phyloP scores from a whole-genome alignment of 2,329 filamentous ascomycete genomes.

The Calonectria honghensis region DNA sequence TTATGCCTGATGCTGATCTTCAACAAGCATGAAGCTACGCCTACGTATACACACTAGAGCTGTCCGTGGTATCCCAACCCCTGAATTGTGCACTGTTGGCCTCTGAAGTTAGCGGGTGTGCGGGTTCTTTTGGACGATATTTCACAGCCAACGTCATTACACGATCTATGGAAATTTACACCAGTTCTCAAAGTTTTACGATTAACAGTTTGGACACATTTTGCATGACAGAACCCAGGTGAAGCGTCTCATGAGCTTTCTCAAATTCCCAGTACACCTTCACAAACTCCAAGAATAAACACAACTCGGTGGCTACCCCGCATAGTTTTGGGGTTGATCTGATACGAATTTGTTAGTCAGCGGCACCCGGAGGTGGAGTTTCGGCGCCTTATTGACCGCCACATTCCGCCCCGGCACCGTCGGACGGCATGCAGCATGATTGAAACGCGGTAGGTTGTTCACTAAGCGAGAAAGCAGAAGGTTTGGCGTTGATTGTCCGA shows the following conservation, averaged over 20 bases:
- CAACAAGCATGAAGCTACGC: not conserved
- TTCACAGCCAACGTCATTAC: not conserved
- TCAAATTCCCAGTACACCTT: not conserved
- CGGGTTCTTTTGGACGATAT: not conserved
- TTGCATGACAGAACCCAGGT: not conserved
- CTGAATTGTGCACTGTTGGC: no score
- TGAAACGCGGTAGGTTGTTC: not conserved
- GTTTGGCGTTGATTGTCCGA: not conserved
- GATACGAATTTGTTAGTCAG: not conserved
- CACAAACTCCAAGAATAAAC: not conserved
- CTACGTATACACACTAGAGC: not conserved
- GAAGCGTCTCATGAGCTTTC: not conserved
- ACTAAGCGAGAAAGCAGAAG: not conserved
- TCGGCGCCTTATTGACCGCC: not conserved
- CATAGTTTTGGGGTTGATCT: slow-evolving; percentile 2
- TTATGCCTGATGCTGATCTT: not conserved
- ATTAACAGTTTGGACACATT: not conserved
- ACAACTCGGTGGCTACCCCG: not conserved
- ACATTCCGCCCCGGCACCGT: not conserved
- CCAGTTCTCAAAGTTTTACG: not conserved
- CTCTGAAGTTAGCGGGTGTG: no score
- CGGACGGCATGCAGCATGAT: not conserved
- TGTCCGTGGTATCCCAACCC: no score
- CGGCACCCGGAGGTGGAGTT: not conserved
- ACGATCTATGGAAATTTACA: not conserved